Evolutionary conservation across 257 asterid species (phyloP), one percentile per base, ranked within the genome.

Genomic region (Solanum tarijense): DNA sequence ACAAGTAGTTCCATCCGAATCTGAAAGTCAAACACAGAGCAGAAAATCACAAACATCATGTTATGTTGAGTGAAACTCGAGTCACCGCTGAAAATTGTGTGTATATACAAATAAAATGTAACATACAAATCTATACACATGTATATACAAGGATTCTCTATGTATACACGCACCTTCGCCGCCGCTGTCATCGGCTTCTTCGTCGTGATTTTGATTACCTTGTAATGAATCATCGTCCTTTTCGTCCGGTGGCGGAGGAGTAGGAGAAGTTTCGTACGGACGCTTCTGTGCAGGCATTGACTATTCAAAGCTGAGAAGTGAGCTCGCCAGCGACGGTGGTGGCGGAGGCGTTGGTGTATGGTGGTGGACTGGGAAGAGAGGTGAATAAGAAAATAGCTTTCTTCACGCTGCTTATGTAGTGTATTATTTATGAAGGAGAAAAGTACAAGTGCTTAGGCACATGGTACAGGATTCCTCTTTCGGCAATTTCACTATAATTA

Each of bases 241-340:
- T 83, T 91, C 94, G 82, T 90, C 95, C 52, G 92, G 92, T 25
- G 93, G 89, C 87, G 93, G 92, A 58, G 97, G 95, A 32, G 94
- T 90, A 83, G 96, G 96, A 36, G 91, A 25, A 81, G 93, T 78
- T 34, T 93, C 95, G 82, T 89, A 88, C 31, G 95, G 86, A 36
- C 94, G 98, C 93, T 93, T 96, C 85, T 93, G 95, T 27, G 98
- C 93, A 86, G 98, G 98, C 98, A 96, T 94, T 96, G 95, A 90
- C 88, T 88, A 66, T 82, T 91, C 76, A 83, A 72, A 88, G 83
- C 85, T 55, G 89, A 90, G 4, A 90, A 89, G 74, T 83, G 91
- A 89, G 90, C 92, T 90, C 69, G 83, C 75, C 88, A 91, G 71
- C 66, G 92, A 86, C 31, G 88, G 86, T 52, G 91, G 90, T 84